Base-by-base conservation (phyloP, 208 protist species). In the Wallacemonas sp. region DNA sequence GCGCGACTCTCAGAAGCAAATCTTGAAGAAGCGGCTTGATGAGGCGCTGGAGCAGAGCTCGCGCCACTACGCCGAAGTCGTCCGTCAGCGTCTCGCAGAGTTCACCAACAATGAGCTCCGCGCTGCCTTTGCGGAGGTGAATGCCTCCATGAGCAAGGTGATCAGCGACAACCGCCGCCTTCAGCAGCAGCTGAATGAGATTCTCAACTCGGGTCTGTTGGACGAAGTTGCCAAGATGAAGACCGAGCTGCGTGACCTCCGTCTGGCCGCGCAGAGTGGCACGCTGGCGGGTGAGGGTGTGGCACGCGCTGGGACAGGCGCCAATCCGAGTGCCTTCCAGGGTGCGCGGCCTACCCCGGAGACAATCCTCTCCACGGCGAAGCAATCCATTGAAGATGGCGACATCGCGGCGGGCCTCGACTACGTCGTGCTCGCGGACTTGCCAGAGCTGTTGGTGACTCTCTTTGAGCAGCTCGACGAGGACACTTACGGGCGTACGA, bases 21-120 rank as follows among this genome's bases (percentile, higher is more conserved):
- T 76, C 17, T 45, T 93, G 36, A 81, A 88, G 55, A 69, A 67
- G n/a, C 83, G 82, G 28, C 66, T 96, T 0, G 86, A 96, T 53
- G 84, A 92, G 24, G 74, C 74, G 1, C 53, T 96, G 59, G 70
- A 79, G 75, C 77, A 84, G 49, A 89, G 78, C 38, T 72, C 79
- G 0, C 63, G 65, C 2, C 70, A 81, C 70, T 88, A 91, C 65
- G 46, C 68, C 19, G 59, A 72, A 26, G 80, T 90, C 60, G 63
- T 92, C 12, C 72, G 64, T 26, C 69, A 74, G 53, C 77, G 78
- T 30, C 70, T 93, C 12, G 60, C 79, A 45, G 63, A 71, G 56
- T 73, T 90, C 53, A 65, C 79, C 6, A 71, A 74, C 39, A 68
- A 75, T 12, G 85, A 96, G 58, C 75, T 94, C 19, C 54, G 60